A percentile compares a stretch with the other conserved stretches of the same genome.
These are phyloP conservation scores for Alloascoidea africana DNA, from an alignment of 805 yeast genomes.

Conservation along the genomic window DNA sequence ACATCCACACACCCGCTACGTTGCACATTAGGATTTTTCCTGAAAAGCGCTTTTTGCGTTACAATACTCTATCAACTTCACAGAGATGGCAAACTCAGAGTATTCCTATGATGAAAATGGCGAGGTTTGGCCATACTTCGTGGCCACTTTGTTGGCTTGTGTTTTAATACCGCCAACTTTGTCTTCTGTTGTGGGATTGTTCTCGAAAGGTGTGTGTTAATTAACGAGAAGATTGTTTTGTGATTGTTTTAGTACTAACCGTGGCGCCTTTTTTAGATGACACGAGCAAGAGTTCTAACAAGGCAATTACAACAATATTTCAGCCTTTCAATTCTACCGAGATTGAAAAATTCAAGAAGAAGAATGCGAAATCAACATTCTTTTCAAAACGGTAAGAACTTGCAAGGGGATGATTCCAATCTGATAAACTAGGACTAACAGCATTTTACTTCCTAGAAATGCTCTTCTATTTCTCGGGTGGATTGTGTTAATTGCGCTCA, in stretches of 20 bases:
- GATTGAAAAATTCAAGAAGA: slow-evolving; percentile 11
- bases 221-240: background rate
- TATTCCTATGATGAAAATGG: slow-evolving; percentile 80
- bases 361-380: slow-evolving; percentile 13
- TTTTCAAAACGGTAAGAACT: slow-evolving; percentile 17
- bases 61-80: too few species aligned
- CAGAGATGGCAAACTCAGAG: slow-evolving; percentile 29
- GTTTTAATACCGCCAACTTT: slow-evolving; percentile 53
- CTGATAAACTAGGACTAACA: too few species aligned
- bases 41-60: too few species aligned
- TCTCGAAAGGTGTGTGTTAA: background rate
- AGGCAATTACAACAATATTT: slow-evolving; percentile 11
- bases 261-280: slow-evolving; percentile 7
- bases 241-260: slow-evolving; percentile 2
- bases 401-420: slow-evolving; percentile 22
- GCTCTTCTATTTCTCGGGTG: slow-evolving; percentile 38
- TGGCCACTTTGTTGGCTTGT: slow-evolving; percentile 54
- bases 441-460: slow-evolving; percentile 11
- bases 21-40: too few species aligned
- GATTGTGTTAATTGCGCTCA: slow-evolving; percentile 31
- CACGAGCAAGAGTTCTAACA: slow-evolving; percentile 10
- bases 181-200: slow-evolving; percentile 6
- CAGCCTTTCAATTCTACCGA: slow-evolving; percentile 10
- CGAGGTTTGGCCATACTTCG: slow-evolving; percentile 89
- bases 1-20: too few species aligned